Evolutionary conservation across 371 early-diverging fungal species (phyloP), one percentile per base, ranked within the genome.

Genomic region (Rhizopus stolonifer): DNA sequence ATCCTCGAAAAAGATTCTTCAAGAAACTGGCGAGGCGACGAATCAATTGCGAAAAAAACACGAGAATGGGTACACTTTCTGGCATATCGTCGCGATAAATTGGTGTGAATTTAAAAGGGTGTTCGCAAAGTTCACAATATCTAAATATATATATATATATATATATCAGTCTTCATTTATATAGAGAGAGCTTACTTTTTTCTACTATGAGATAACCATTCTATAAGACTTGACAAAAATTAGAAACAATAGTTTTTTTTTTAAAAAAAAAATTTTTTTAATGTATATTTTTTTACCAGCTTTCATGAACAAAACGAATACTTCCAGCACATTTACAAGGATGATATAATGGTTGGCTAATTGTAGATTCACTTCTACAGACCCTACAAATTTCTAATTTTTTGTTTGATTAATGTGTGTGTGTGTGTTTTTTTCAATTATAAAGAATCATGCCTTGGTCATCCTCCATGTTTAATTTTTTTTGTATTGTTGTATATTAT

Each of bases 111-210:
- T 81, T 60, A 60, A 87, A 95, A 31, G 70, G 77, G 65, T 91
- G 70, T 36, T 88, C 86, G 73, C 95, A 95, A 8, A 95, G 83
- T 59, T 95, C 95, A 71, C 95, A 95, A 63, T 85, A 80, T 60
- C 85, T 85, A 64, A 32, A 21, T 23, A 23, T 1, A 50, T 6
- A 26, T 49, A 10, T 32, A 32, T 17, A 10, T 45, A 21, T 44
- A 9, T n/a, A 14, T 43, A 5, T 42, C 36, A 15, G 10, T 34
- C 7, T 42, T 22, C 47, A 29, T 32, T 53, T 62, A 31, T n/a
- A 29, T 66, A 51, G n/a, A n/a, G n/a, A n/a, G n/a, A n/a, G n/a
- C n/a, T n/a, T 74, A 78, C 82, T 77, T 80, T 67, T 93, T 93
- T 69, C 82, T 79, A 60, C 86, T 85, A 58, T 89, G 91, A 19